phyloP scores from a whole-genome alignment of 306 rosid genomes.

The Dalbergia cultrata region DNA sequence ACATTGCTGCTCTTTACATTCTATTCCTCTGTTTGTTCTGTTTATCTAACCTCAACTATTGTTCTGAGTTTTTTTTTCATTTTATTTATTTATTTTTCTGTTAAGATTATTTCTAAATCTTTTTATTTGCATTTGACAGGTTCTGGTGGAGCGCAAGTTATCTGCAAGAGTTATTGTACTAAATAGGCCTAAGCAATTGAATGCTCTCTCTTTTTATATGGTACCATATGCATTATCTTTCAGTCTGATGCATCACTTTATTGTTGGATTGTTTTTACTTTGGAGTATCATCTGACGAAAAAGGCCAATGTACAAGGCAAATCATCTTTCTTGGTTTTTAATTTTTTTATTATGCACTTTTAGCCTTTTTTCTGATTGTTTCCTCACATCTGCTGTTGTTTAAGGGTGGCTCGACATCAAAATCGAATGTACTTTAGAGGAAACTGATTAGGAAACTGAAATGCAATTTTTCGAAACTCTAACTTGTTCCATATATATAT shows the following conservation, averaged over 20 bases:
- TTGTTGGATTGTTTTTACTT: slow-evolving; percentile 21
- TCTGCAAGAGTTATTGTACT: slow-evolving; percentile 64
- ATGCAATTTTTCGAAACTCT: not conserved
- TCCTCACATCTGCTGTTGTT: not conserved
- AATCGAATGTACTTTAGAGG: slow-evolving; percentile 5
- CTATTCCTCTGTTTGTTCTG: not conserved
- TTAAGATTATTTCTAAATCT: not conserved
- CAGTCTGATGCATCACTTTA: not conserved
- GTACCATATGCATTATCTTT: slow-evolving; percentile 44
- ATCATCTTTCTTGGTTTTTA: not conserved
- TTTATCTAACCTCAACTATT: not conserved
- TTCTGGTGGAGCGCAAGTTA: slow-evolving; percentile 68
- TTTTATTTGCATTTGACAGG: slow-evolving; percentile 48
- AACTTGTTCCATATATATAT: slow-evolving; percentile 7
- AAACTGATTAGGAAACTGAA: slow-evolving; percentile 11
- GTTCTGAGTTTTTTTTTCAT: not conserved
- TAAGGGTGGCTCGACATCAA: slow-evolving; percentile 22
- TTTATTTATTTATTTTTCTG: not conserved
- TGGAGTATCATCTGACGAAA: not conserved
- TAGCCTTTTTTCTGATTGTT: slow-evolving; percentile 1
- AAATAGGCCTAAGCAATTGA: slow-evolving; percentile 83
- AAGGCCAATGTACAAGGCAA: not conserved
- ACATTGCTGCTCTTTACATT: not conserved
- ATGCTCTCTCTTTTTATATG: slow-evolving; percentile 78
- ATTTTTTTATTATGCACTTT: not conserved